A percentile compares a stretch with the other conserved stretches of the same genome.
Conservation (phyloP, 257 asterid species). For the Salvia splendens region DNA sequence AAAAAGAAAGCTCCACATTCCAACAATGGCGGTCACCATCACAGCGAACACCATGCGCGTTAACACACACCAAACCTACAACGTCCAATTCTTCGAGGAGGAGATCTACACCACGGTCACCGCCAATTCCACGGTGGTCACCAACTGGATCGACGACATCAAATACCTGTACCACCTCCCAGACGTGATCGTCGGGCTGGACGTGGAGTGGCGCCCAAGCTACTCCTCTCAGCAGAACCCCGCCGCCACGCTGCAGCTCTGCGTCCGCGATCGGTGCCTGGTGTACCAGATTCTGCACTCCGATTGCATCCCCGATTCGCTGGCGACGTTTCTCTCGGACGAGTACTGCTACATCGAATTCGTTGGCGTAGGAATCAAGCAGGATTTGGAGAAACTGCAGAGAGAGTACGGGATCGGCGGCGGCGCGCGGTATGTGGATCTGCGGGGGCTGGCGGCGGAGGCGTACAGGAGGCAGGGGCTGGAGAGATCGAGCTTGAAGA, state of each 20-base stretch:
- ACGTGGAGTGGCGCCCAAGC: slow-evolving; percentile 48
- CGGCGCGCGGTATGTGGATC: no score
- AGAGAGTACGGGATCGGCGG: slow-evolving; percentile 20
- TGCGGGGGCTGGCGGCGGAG: slow-evolving; percentile 13
- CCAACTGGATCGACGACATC: slow-evolving; percentile 36
- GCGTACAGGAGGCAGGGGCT: slow-evolving; percentile 17
- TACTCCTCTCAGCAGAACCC: slow-evolving; percentile 27
- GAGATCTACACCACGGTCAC: slow-evolving; percentile 41
- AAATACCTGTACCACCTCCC: slow-evolving; percentile 16
- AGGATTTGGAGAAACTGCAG: slow-evolving; percentile 30
- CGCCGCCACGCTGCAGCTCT: slow-evolving; percentile 39
- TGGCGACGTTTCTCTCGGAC: slow-evolving; percentile 27
- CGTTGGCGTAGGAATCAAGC: slow-evolving; percentile 28
- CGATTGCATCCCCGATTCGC: slow-evolving; percentile 14
- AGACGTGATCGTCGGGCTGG: slow-evolving; percentile 45
- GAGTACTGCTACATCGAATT: slow-evolving; percentile 11
- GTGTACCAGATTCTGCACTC: slow-evolving; percentile 35
- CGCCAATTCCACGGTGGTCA: slow-evolving; percentile 26
- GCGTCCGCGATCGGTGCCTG: slow-evolving; percentile 39
- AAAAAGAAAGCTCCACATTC: neutral
- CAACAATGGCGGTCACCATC: slow-evolving; percentile 14
- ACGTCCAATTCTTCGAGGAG: slow-evolving; percentile 16
- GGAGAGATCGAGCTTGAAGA: slow-evolving; percentile 21
- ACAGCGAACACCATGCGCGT: neutral
- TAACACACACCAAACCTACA: slow-evolving; percentile 25